Evolutionary conservation across 495 filamentous ascomycete genomes (phyloP).

Genomic region (Opeltia flavorubescens): DNA sequence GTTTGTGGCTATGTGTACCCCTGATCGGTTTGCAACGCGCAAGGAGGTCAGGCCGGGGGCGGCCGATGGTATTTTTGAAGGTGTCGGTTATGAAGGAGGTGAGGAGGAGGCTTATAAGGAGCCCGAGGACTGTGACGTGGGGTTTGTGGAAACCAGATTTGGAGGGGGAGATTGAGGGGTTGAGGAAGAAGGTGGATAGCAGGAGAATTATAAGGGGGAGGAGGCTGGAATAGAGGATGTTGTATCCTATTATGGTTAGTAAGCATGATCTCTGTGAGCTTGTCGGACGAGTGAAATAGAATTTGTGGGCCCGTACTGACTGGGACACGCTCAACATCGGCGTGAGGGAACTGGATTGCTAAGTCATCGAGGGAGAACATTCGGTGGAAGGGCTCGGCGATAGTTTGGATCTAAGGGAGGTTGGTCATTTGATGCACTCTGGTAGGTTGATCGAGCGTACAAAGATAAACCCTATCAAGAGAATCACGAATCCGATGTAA

Average conservation of each 20-base stretch:
- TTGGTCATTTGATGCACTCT: neutral
- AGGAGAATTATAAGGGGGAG: slow-evolving; percentile 54
- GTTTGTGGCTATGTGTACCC: slow-evolving; percentile 46
- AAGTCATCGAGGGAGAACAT: slow-evolving; percentile 64
- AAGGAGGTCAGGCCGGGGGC: slow-evolving; percentile 82
- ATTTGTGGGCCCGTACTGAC: slow-evolving; percentile 37
- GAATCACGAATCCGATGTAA: slow-evolving; percentile 61
- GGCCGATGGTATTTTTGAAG: slow-evolving; percentile 81
- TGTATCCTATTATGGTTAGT: slow-evolving; percentile 38
- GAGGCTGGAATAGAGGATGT: slow-evolving; percentile 61
- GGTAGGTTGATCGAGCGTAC: slow-evolving; percentile 27
- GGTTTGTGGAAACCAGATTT: slow-evolving; percentile 60
- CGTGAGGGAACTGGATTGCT: slow-evolving; percentile 74
- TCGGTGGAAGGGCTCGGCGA: slow-evolving; percentile 76
- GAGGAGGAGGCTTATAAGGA: slow-evolving; percentile 62
- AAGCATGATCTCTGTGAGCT: neutral
- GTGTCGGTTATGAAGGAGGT: slow-evolving; percentile 77
- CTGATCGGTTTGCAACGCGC: slow-evolving; percentile 64
- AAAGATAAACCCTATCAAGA: slow-evolving; percentile 51
- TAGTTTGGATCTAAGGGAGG: slow-evolving; percentile 42
- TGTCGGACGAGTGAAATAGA: neutral
- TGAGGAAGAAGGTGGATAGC: slow-evolving; percentile 45
- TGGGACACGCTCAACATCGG: slow-evolving; percentile 70
- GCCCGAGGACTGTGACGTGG: slow-evolving; percentile 72
- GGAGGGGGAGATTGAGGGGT: slow-evolving; percentile 20